Evolutionary conservation across 129 eudicot genomes (phyloP).

Genomic region (Dittrichia graveolens): DNA sequence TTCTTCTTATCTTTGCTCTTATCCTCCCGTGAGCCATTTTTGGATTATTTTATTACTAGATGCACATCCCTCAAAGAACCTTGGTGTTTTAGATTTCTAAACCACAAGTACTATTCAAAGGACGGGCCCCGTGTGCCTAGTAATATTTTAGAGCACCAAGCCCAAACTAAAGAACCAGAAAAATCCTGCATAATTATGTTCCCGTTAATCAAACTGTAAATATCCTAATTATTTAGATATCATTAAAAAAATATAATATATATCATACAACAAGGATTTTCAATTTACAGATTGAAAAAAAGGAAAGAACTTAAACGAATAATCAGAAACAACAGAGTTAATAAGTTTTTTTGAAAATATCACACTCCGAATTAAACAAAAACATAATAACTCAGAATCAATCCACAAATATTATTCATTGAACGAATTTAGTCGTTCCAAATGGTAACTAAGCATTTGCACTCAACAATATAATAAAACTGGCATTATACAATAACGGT

Average conservation of each 20-base stretch:
- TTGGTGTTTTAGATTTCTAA: slow-evolving; percentile 14
- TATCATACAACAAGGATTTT: slow-evolving; percentile 8
- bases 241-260: background rate
- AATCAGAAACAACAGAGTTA: background rate
- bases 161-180: slow-evolving; percentile 14
- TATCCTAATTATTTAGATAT: background rate
- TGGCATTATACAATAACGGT: background rate
- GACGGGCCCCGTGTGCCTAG: background rate
- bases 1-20: slow-evolving; percentile 73
- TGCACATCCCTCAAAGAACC: slow-evolving; percentile 22
- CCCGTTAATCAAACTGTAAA: slow-evolving; percentile 11
- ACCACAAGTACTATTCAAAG: slow-evolving; percentile 8
- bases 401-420: background rate
- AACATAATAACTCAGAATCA: background rate
- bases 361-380: background rate
- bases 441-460: background rate
- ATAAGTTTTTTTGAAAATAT: background rate
- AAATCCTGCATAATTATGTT: slow-evolving; percentile 28
- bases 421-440: background rate
- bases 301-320: background rate
- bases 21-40: slow-evolving; percentile 80
- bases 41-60: slow-evolving; percentile 10
- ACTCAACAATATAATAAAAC: background rate
- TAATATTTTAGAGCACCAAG: slow-evolving; percentile 22
- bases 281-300: background rate